These are phyloP conservation scores for Boletus reticuloceps DNA, from an alignment of 768 basidiomycete species.

Conservation along the genomic window DNA sequence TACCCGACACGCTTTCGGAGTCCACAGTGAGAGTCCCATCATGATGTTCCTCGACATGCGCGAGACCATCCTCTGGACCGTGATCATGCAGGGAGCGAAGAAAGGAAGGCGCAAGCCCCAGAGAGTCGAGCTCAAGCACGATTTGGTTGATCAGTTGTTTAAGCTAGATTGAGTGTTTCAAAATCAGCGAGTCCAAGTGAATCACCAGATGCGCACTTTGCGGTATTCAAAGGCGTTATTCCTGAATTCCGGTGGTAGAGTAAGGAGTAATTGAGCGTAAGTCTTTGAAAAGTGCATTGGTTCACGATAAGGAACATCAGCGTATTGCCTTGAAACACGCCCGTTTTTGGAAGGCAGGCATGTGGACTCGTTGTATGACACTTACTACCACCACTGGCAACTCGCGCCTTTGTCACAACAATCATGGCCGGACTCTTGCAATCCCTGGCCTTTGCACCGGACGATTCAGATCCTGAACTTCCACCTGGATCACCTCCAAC, in stretches of 20 bases:
- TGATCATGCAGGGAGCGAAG: constrained; percentile 43
- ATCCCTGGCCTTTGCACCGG: constrained; percentile 22
- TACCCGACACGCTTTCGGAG: background rate
- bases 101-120: constrained; percentile 57
- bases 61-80: constrained; percentile 2
- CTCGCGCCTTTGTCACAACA: background rate
- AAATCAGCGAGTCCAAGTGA: background rate
- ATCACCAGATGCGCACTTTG: constrained; percentile 43
- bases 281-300: constrained; percentile 75
- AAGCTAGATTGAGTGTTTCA: constrained; percentile 48
- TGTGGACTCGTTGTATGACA: background rate
- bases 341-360: constrained; percentile 15
- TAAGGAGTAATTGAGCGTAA: constrained; percentile 57
- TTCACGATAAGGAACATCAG: constrained; percentile 1
- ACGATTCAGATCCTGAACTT: constrained; percentile 39
- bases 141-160: constrained; percentile 89
- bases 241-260: constrained; percentile 73
- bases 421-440: constrained; percentile 13
- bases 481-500: constrained; percentile 67
- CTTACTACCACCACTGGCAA: background rate
- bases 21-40: background rate
- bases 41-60: background rate
- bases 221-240: constrained; percentile 83
- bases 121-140: constrained; percentile 68
- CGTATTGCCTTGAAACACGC: background rate